A percentile compares a stretch with the other conserved stretches of the same genome.
Evolutionary conservation across 2,329 filamentous ascomycete species (phyloP).

Genomic region (Colletotrichum liriopes): DNA sequence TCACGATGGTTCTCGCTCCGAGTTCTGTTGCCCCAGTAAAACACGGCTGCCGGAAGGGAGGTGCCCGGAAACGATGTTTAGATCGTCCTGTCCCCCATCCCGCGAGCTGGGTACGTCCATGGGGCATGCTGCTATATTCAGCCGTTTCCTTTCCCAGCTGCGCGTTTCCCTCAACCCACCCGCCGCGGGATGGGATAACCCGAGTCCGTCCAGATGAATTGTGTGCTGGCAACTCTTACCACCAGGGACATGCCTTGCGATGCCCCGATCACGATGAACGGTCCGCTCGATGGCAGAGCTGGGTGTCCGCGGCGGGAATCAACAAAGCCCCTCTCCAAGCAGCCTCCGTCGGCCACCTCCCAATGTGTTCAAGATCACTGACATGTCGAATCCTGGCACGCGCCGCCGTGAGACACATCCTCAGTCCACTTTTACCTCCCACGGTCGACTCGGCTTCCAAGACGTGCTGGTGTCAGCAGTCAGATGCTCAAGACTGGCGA

Average conservation of each 20-base stretch:
- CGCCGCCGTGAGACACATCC: background rate
- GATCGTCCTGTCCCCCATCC: conserved; percentile 18
- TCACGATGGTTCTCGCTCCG: background rate
- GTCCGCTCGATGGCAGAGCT: background rate
- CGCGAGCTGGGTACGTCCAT: conserved; percentile 25
- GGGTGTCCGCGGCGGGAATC: background rate
- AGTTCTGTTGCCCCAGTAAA: conserved; percentile 36
- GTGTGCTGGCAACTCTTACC: background rate
- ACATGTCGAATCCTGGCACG: background rate
- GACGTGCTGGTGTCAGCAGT: conserved; percentile 15
- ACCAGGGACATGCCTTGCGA: conserved; percentile 6
- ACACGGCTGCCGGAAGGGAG: conserved; percentile 35
- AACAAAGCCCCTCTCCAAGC: background rate
- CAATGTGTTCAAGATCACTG: no score
- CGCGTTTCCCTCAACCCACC: conserved; percentile 24
- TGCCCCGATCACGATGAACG: background rate
- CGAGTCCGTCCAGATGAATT: conserved; percentile 11
- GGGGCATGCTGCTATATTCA: conserved; percentile 17
- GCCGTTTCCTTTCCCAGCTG: background rate
- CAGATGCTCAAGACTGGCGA: conserved; percentile 37
- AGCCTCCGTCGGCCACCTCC: background rate
- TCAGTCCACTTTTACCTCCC: conserved; percentile 16
- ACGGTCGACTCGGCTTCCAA: background rate
- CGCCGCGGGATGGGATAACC: conserved; percentile 27
- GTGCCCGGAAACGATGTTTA: conserved; percentile 12